A percentile compares a stretch with the other conserved stretches of the same genome.
phyloP scores from a whole-genome alignment of 257 asterid species.

The Leonotis leonurus region DNA sequence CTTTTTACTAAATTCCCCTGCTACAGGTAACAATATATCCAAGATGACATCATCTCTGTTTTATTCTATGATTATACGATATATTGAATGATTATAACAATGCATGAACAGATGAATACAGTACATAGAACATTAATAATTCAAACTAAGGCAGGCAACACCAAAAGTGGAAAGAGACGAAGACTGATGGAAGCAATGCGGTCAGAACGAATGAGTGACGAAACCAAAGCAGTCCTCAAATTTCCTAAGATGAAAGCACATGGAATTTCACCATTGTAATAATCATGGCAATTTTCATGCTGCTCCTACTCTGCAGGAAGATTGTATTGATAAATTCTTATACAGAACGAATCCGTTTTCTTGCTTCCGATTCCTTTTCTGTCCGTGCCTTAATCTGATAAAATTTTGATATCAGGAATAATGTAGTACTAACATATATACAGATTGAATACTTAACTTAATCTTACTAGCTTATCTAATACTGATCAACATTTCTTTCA shows the following conservation, averaged over 20 bases:
- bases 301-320: no score
- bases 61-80: background rate
- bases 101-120: background rate
- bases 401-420: no score
- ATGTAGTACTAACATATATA: no score
- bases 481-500: no score
- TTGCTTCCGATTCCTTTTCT: background rate
- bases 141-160: background rate
- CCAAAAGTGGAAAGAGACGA: background rate
- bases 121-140: background rate
- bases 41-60: background rate
- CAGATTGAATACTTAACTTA: no score
- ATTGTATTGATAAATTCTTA: no score
- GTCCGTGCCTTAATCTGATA: no score
- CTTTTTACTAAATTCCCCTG: no score
- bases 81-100: background rate
- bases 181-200: background rate
- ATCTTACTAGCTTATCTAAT: no score
- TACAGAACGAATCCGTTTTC: background rate
- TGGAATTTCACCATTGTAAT: background rate
- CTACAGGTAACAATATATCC: no score
- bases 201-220: background rate
- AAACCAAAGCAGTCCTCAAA: constrained; percentile 3
- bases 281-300: background rate
- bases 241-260: background rate